These are phyloP conservation scores for Candida alai DNA, from an alignment of 805 yeast species.

Conservation along the genomic window DNA sequence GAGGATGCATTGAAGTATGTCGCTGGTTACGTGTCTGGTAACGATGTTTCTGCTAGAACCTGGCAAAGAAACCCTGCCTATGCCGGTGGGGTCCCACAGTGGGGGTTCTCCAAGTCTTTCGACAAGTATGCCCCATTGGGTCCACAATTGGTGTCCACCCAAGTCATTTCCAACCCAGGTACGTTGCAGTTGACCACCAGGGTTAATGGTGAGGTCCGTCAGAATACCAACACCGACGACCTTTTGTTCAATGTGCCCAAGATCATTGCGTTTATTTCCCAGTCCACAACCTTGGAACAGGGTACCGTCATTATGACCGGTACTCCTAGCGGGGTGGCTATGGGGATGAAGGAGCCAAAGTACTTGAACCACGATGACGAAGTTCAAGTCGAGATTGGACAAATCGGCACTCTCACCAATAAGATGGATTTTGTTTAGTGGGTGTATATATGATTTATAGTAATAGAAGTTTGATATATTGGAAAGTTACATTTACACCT, in stretches of 20 bases:
- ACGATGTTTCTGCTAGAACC: slow-evolving; percentile 54
- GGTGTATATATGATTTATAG: neutral
- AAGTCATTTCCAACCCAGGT: slow-evolving; percentile 27
- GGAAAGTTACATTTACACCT: too few relatives aligned
- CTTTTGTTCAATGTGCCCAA: slow-evolving; percentile 44
- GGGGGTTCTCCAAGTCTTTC: slow-evolving; percentile 49
- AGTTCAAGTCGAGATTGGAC: slow-evolving; percentile 8
- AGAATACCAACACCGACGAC: slow-evolving; percentile 43
- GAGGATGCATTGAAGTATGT: slow-evolving; percentile 45
- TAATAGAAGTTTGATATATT: too few relatives aligned
- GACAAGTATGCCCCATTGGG: slow-evolving; percentile 59
- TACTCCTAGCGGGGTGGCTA: slow-evolving; percentile 54
- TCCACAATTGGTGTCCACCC: slow-evolving; percentile 45
- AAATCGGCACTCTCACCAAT: slow-evolving; percentile 10
- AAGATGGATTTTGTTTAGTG: slow-evolving; percentile 7
- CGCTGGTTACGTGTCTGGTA: slow-evolving; percentile 51
- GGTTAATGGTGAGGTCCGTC: slow-evolving; percentile 48
- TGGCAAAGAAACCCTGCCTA: slow-evolving; percentile 45
- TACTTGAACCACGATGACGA: slow-evolving; percentile 9
- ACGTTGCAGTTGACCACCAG: slow-evolving; percentile 33
- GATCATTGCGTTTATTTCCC: slow-evolving; percentile 44
- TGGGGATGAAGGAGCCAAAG: slow-evolving; percentile 26
- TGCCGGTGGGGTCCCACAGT: slow-evolving; percentile 47
- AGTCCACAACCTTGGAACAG: slow-evolving; percentile 49
- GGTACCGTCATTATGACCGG: slow-evolving; percentile 57